These are phyloP conservation scores for Emmonsiellopsis sp. DNA, from an alignment of 2,329 filamentous ascomycete species.

Conservation along the genomic window DNA sequence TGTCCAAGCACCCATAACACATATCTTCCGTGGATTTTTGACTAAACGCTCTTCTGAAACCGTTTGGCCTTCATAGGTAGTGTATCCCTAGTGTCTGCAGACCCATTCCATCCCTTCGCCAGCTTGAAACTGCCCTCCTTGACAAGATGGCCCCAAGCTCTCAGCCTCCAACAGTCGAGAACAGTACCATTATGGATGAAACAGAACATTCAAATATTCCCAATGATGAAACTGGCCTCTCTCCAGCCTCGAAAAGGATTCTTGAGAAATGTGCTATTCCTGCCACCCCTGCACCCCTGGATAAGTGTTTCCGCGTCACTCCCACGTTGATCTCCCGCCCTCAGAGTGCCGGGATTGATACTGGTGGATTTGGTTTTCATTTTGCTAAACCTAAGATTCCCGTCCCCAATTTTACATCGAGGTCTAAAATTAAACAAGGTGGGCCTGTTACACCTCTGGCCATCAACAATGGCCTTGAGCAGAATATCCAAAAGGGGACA, in stretches of 20 bases:
- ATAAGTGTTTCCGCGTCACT: slow-evolving; percentile 6
- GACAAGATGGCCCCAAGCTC: neutral
- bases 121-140: neutral
- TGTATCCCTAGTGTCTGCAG: too few species aligned
- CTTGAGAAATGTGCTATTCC: slow-evolving; percentile 12
- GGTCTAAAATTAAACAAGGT: slow-evolving; percentile 4
- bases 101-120: neutral
- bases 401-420: slow-evolving; percentile 8
- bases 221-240: slow-evolving; percentile 10
- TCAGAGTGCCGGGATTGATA: slow-evolving; percentile 21
- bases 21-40: too few species aligned
- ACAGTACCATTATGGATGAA: neutral
- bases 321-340: slow-evolving; percentile 25
- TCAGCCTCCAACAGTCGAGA: neutral
- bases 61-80: too few species aligned
- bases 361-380: slow-evolving; percentile 23
- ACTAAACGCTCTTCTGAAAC: too few species aligned
- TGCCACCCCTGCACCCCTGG: slow-evolving; percentile 4
- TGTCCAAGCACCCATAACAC: too few species aligned
- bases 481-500: neutral
- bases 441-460: too few species aligned
- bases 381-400: slow-evolving; percentile 24
- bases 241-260: slow-evolving; percentile 12
- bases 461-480: neutral
- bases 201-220: neutral